phyloP scores from a whole-genome alignment of 345 rosid genomes.

The Eucalyptus cladocalyx region DNA sequence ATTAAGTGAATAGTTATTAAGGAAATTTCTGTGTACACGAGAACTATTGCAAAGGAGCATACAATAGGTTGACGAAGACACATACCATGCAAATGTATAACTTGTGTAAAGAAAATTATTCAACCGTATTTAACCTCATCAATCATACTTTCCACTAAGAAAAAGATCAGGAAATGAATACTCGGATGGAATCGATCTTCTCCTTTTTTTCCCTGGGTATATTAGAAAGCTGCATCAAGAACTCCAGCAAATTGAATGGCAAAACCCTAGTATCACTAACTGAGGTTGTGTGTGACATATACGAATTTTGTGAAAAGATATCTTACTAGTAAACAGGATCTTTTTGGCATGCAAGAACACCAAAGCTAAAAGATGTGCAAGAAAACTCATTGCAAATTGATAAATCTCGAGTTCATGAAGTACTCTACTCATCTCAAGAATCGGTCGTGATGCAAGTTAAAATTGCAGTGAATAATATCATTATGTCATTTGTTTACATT shows the following conservation, averaged over 20 bases:
- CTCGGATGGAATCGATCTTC: background rate
- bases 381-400: background rate
- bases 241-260: background rate
- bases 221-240: background rate
- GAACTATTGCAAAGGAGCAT: background rate
- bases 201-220: background rate
- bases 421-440: background rate
- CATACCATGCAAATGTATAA: background rate
- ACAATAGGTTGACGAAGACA: background rate
- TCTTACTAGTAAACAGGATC: background rate
- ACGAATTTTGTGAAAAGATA: background rate
- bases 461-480: background rate
- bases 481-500: background rate
- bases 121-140: background rate
- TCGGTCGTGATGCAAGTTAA: rapidly evolving
- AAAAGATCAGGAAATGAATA: background rate
- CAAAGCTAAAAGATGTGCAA: background rate
- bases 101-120: background rate
- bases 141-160: background rate
- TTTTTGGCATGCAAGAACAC: background rate
- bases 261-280: background rate
- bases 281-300: background rate
- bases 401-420: background rate
- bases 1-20: background rate
- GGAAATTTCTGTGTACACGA: background rate